Percentiles rank a stretch among this genome's conserved stretches.
Conservation (phyloP, 1,284 basidiomycete species). For the Sporisorium exsertum region DNA sequence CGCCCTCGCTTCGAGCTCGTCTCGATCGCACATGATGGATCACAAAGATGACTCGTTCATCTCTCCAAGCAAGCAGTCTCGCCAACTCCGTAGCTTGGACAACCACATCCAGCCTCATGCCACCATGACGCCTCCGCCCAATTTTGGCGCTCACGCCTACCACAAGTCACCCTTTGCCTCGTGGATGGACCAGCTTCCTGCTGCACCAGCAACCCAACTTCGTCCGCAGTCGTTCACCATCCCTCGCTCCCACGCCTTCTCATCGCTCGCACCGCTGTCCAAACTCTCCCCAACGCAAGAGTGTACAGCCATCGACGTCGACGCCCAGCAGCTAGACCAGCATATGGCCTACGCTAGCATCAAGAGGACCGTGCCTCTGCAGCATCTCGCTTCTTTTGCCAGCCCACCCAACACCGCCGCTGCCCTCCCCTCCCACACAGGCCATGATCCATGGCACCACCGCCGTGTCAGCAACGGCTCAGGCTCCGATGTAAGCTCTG, state of each 20-base stretch:
- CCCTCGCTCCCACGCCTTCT: conserved; percentile 53
- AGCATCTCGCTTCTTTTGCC: conserved; percentile 25
- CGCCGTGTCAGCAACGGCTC: conserved; percentile 40
- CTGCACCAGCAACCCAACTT: conserved; percentile 31
- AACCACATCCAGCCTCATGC: conserved; percentile 30
- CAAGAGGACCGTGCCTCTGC: conserved; percentile 43
- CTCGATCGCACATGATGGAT: conserved; percentile 18
- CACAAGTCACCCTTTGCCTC: conserved; percentile 51
- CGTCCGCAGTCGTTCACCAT: conserved; percentile 28
- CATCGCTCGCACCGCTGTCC: conserved; percentile 40
- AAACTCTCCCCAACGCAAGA: conserved; percentile 38
- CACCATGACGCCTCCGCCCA: conserved; percentile 59
- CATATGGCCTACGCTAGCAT: conserved; percentile 17
- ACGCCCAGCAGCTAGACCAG: conserved; percentile 14
- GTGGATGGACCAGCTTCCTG: conserved; percentile 28
- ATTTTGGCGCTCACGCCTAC: conserved; percentile 40
- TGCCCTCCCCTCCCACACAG: background rate
- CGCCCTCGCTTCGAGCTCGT: conserved; percentile 17
- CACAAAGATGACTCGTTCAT: conserved; percentile 31
- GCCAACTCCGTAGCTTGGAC: conserved; percentile 18
- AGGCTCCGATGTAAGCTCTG: conserved; percentile 40
- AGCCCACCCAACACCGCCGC: conserved; percentile 7
- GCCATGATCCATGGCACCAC: conserved; percentile 36
- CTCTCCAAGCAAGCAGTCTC: conserved; percentile 28
- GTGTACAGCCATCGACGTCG: conserved; percentile 27